phyloP scores from a whole-genome alignment of 1,284 basidiomycete species.

The Afroboletus lepidellus region DNA sequence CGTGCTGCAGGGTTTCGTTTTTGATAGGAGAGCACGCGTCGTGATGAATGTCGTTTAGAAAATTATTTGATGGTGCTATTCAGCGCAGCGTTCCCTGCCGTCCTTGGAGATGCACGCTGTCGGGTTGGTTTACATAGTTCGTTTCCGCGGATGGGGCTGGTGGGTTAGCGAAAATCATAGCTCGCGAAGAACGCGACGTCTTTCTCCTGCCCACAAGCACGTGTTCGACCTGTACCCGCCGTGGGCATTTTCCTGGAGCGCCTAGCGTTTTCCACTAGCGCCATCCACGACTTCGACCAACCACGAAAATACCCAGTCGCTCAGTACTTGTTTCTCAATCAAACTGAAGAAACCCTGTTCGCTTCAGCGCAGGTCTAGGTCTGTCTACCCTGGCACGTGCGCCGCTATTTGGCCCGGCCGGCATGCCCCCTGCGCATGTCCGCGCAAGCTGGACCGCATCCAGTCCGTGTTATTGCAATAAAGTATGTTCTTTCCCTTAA shows the following conservation, averaged over 20 bases:
- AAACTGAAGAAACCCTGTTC: not conserved
- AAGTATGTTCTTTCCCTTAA: conserved; percentile 25
- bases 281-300: not conserved
- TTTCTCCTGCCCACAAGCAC: conserved; percentile 21
- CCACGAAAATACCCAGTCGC: not conserved
- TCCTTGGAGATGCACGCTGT: not conserved
- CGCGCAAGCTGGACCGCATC: conserved; percentile 20
- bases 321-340: not conserved
- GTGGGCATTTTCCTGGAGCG: conserved; percentile 4
- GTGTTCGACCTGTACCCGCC: conserved; percentile 14
- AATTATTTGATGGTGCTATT: not conserved
- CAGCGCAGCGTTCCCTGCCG: too few species aligned
- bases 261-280: not conserved
- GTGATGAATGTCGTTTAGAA: not conserved
- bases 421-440: conserved; percentile 30
- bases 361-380: not conserved
- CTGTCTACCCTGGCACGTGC: conserved; percentile 17
- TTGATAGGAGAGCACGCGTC: conserved; percentile 10
- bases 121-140: not conserved
- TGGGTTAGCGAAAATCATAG: not conserved
- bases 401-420: conserved; percentile 6
- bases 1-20: conserved; percentile 11
- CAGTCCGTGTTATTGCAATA: conserved; percentile 11
- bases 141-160: conserved; percentile 8
- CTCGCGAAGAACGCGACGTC: not conserved